A percentile compares a stretch with the other conserved stretches of the same genome.
These are phyloP conservation scores for Mycosphaerella sp. DNA, from an alignment of 2,329 filamentous ascomycete genomes.

Conservation along the genomic window DNA sequence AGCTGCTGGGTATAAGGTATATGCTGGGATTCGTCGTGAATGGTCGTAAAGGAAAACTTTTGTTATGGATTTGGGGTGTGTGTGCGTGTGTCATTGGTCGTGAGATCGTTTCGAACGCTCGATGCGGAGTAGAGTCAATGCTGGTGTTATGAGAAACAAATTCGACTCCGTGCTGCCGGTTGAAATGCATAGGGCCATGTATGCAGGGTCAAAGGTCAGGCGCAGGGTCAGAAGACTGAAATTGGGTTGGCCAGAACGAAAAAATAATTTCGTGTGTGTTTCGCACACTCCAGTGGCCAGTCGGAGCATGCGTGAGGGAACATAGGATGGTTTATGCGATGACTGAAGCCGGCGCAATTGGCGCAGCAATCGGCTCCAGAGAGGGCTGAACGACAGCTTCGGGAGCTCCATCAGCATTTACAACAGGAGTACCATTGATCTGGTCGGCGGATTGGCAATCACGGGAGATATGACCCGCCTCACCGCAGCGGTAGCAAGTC, in stretches of 20 bases:
- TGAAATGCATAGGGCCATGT: background rate
- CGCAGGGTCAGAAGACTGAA: slow-evolving; percentile 2
- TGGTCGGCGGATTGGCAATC: slow-evolving; percentile 64
- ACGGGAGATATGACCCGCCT: slow-evolving; percentile 91
- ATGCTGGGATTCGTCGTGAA: slow-evolving; percentile 26
- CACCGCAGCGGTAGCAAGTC: slow-evolving; percentile 96
- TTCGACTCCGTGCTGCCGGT: background rate
- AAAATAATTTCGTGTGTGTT: slow-evolving; percentile 7
- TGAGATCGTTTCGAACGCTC: slow-evolving; percentile 28
- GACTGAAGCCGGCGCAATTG: slow-evolving; percentile 40
- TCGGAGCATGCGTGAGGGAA: slow-evolving; percentile 11
- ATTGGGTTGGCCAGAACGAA: slow-evolving; percentile 21
- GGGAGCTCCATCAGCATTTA: slow-evolving; percentile 30
- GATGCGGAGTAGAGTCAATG: slow-evolving; percentile 18
- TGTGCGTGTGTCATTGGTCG: slow-evolving; percentile 15
- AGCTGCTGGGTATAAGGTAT: slow-evolving; percentile 26
- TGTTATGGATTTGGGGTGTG: slow-evolving; percentile 16
- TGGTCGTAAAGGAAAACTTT: slow-evolving; percentile 29
- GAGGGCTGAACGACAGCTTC: slow-evolving; percentile 34
- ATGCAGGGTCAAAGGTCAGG: background rate
- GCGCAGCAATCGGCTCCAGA: slow-evolving; percentile 36
- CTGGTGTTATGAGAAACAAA: slow-evolving; percentile 13
- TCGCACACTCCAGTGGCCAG: slow-evolving; percentile 17
- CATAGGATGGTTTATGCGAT: slow-evolving; percentile 36
- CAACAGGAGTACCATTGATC: slow-evolving; percentile 29